These are phyloP conservation scores for Verticillium nubilum DNA, from an alignment of 2,329 filamentous ascomycete species.

Conservation along the genomic window DNA sequence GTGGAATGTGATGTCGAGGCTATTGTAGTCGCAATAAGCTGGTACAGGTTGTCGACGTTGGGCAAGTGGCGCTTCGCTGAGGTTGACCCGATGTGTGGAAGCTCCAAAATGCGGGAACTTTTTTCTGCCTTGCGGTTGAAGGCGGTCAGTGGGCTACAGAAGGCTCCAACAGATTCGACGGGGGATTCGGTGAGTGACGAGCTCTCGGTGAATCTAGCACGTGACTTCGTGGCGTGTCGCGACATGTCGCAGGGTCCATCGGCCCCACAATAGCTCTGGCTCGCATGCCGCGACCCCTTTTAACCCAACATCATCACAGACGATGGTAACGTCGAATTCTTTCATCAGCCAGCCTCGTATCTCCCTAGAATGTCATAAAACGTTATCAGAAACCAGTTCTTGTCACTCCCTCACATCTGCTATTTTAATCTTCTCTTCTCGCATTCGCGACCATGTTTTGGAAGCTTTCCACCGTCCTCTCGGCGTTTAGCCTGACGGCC, in stretches of 20 bases:
- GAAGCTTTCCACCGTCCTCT: conserved; percentile 13
- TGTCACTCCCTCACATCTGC: not conserved
- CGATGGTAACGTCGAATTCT: not conserved
- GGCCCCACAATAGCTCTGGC: not conserved
- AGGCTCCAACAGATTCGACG: not conserved
- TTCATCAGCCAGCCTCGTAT: not conserved
- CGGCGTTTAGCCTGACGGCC: conserved; percentile 12
- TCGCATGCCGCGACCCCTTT: not conserved
- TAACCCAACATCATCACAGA: not conserved
- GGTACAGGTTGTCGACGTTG: not conserved
- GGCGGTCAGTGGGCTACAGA: conserved; percentile 1
- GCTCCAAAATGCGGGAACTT: conserved; percentile 5
- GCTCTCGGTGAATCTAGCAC: not conserved
- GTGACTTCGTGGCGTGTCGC: not conserved
- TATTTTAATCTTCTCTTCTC: not conserved
- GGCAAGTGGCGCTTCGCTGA: not conserved
- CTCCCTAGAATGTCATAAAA: not conserved
- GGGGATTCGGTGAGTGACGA: not conserved
- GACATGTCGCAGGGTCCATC: not conserved
- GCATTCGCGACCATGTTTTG: conserved; percentile 3
- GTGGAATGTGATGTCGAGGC: not conserved
- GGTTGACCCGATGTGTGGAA: not conserved
- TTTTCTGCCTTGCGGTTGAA: conserved; percentile 3
- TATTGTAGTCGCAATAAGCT: not conserved
- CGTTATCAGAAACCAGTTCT: not conserved